Evolutionary conservation across 345 rosid genomes (phyloP).

Genomic region (Salix viminalis): DNA sequence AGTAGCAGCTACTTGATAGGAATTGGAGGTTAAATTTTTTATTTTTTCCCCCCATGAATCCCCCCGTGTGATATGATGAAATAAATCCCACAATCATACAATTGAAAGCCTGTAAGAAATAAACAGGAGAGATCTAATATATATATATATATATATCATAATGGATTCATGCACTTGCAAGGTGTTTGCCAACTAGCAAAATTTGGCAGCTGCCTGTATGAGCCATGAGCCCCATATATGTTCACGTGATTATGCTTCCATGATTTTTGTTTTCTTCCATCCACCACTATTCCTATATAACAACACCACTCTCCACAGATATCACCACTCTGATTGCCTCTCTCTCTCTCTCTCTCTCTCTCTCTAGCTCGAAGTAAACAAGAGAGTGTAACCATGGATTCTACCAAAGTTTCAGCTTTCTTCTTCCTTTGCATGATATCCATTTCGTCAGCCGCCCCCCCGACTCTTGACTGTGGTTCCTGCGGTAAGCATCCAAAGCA

Average conservation of each 20-base stretch:
- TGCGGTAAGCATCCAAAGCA: slow-evolving; percentile 48
- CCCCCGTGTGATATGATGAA: not conserved
- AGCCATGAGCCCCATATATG: slow-evolving; percentile 25
- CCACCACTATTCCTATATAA: slow-evolving; percentile 38
- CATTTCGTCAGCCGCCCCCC: slow-evolving; percentile 52
- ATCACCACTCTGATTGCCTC: not conserved
- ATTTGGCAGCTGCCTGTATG: slow-evolving; percentile 54
- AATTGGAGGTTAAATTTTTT: not conserved
- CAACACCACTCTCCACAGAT: slow-evolving; percentile 13
- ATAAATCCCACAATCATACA: not conserved
- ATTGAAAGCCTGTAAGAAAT: not conserved
- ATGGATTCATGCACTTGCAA: slow-evolving; percentile 22
- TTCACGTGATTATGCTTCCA: slow-evolving; percentile 66
- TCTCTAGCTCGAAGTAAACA: not conserved
- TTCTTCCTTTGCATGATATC: slow-evolving; percentile 51
- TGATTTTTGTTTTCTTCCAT: slow-evolving; percentile 24
- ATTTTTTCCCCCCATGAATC: too few species aligned
- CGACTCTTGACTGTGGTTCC: slow-evolving; percentile 49
- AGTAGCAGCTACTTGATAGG: not conserved
- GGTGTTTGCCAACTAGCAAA: slow-evolving; percentile 65
- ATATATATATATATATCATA: not conserved
- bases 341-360: not conserved
- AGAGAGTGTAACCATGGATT: slow-evolving; percentile 35
- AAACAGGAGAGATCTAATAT: not conserved
- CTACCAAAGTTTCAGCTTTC: slow-evolving; percentile 49